A percentile compares a stretch with the other conserved stretches of the same genome.
These are phyloP conservation scores for Cladorrhinum sp. DNA, from an alignment of 2,329 filamentous ascomycete species.

Conservation along the genomic window DNA sequence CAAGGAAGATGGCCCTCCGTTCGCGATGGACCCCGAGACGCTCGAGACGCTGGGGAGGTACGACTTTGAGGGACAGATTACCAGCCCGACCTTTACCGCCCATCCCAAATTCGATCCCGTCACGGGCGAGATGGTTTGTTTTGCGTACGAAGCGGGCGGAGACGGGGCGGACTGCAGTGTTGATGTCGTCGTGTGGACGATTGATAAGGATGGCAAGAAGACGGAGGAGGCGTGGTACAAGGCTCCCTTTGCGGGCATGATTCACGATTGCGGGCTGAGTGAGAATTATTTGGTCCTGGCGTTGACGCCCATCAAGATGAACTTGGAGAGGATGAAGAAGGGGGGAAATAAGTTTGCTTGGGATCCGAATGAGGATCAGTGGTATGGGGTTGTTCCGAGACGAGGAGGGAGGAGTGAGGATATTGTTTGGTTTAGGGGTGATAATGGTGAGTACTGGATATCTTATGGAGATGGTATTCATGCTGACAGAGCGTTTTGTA, in stretches of 20 bases:
- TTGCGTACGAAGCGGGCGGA: slow-evolving; percentile 48
- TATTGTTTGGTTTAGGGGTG: slow-evolving; percentile 49
- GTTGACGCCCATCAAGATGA: slow-evolving; percentile 47
- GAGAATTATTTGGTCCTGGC: slow-evolving; percentile 48
- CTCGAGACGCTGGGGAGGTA: slow-evolving; percentile 49
- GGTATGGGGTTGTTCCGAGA: slow-evolving; percentile 53
- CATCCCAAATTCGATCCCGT: slow-evolving; percentile 53
- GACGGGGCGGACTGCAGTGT: slow-evolving; percentile 41
- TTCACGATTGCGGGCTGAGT: slow-evolving; percentile 48
- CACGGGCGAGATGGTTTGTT: slow-evolving; percentile 51
- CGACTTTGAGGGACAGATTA: slow-evolving; percentile 51
- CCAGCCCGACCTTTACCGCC: slow-evolving; percentile 47
- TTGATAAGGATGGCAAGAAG: slow-evolving; percentile 42
- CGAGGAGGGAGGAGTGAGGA: slow-evolving; percentile 49
- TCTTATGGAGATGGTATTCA: not conserved
- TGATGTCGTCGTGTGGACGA: slow-evolving; percentile 47
- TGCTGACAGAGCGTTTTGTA: slow-evolving; percentile 18
- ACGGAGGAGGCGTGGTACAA: slow-evolving; percentile 48
- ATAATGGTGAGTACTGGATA: slow-evolving; percentile 44
- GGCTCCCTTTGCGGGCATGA: slow-evolving; percentile 52
- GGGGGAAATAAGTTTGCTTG: slow-evolving; percentile 51
- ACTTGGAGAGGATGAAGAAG: slow-evolving; percentile 40
- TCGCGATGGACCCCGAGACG: slow-evolving; percentile 48
- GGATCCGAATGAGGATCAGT: slow-evolving; percentile 54
- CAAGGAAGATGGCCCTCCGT: slow-evolving; percentile 55